Evolutionary conservation across 2,329 filamentous ascomycete genomes (phyloP).

Genomic region (Setomelanomma holmii): DNA sequence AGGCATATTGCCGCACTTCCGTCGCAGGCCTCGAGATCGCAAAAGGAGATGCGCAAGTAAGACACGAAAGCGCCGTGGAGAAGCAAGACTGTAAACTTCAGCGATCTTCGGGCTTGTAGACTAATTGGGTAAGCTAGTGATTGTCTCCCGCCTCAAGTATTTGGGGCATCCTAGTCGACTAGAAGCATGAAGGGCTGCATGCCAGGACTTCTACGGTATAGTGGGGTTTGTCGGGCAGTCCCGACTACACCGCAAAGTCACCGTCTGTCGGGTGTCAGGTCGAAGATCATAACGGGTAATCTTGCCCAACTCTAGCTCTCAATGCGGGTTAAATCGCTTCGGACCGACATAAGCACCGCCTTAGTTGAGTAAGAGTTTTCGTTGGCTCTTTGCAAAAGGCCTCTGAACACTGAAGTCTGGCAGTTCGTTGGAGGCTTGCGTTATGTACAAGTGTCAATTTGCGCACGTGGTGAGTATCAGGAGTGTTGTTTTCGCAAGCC

Average conservation of each 20-base stretch:
- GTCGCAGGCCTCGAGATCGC: constrained; percentile 1
- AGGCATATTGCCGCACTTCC: constrained; percentile 10
- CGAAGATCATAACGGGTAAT: background rate
- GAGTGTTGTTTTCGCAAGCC: no score
- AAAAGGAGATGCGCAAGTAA: background rate
- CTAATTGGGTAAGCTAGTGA: constrained; percentile 8
- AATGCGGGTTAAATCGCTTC: background rate
- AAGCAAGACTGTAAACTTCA: constrained; percentile 8
- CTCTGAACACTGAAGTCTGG: no score
- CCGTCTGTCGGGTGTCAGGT: constrained; percentile 16
- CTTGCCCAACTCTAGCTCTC: background rate
- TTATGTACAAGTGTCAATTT: no score
- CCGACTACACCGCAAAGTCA: constrained; percentile 17
- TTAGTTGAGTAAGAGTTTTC: no score
- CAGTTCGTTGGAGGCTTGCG: no score
- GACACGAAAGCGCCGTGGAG: constrained; percentile 6
- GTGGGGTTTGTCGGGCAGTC: constrained; percentile 16
- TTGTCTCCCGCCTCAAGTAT: constrained; percentile 5
- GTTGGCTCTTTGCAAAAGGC: no score
- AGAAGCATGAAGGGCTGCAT: constrained; percentile 8
- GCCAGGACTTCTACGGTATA: constrained; percentile 15
- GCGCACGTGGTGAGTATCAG: no score
- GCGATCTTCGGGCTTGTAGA: constrained; percentile 16
- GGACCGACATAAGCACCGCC: background rate
- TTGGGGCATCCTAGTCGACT: constrained; percentile 12